phyloP scores from a whole-genome alignment of 306 rosid genomes.

The Acacia confusa region DNA sequence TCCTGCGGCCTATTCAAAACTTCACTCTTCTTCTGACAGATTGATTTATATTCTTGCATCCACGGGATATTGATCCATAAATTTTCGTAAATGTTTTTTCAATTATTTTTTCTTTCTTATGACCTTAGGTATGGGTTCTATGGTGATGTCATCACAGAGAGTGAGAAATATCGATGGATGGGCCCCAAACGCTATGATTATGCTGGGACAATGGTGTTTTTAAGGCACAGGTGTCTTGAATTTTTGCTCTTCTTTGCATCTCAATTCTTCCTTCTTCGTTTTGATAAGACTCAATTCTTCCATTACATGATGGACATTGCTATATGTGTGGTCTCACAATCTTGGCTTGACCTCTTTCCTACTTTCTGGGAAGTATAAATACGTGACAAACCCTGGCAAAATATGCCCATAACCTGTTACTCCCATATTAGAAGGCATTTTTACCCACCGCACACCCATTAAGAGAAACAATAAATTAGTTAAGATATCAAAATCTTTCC shows the following conservation, averaged over 20 bases:
- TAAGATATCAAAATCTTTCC: too few relatives aligned
- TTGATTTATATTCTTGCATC: conserved; percentile 27
- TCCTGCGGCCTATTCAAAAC: background rate
- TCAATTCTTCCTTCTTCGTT: background rate
- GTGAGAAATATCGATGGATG: conserved; percentile 98
- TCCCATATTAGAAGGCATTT: background rate
- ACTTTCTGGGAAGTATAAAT: conserved; percentile 5
- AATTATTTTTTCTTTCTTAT: conserved; percentile 34
- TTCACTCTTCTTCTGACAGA: conserved; percentile 2
- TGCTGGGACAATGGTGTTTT: conserved; percentile 87
- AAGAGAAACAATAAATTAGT: too few relatives aligned
- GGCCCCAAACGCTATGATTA: conserved; percentile 93
- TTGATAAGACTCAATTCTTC: background rate
- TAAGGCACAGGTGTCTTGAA: conserved; percentile 68
- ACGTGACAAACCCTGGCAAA: background rate
- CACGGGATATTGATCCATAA: conserved; percentile 10
- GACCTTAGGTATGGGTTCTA: conserved; percentile 85
- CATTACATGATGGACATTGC: background rate
- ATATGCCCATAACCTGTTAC: background rate
- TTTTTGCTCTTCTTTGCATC: background rate
- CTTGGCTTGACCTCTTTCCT: background rate
- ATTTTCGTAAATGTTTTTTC: conserved; percentile 23
- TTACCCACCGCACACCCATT: too few relatives aligned
- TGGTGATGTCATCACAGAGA: conserved; percentile 94
- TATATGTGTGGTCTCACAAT: background rate